Conservation (phyloP, 2,329 filamentous ascomycete species). For the Hymenoscyphus scutula region DNA sequence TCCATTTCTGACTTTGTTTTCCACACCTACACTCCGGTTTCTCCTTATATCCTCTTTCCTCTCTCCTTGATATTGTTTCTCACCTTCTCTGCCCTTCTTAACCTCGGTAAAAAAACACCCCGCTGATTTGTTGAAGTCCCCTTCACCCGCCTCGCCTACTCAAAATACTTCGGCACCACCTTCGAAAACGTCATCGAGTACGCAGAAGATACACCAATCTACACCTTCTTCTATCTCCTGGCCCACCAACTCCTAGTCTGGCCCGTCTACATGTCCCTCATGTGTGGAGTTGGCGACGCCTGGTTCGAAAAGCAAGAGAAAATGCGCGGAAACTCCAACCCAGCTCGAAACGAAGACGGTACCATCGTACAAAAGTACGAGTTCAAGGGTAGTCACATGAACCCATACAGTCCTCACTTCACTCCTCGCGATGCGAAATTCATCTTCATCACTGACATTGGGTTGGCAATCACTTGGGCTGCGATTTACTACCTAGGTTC, state of each 20-base stretch:
- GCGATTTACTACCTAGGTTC: constrained; percentile 62
- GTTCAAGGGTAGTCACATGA: constrained; percentile 61
- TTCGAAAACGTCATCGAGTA: constrained; percentile 38
- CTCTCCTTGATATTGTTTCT: no score
- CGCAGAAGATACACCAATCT: constrained; percentile 71
- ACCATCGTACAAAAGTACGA: constrained; percentile 59
- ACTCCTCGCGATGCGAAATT: constrained; percentile 87
- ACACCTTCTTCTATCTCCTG: constrained; percentile 71
- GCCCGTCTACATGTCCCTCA: constrained; percentile 86
- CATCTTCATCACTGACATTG: constrained; percentile 83
- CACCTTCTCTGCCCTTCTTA: background rate
- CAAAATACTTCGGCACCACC: constrained; percentile 37
- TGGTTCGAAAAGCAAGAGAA: constrained; percentile 87
- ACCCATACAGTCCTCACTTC: constrained; percentile 82
- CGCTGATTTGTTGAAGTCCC: constrained; percentile 80
- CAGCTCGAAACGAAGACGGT: constrained; percentile 73
- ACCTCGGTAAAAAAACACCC: background rate
- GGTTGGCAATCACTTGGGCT: constrained; percentile 61
- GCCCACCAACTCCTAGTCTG: constrained; percentile 88
- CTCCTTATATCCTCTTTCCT: no score
- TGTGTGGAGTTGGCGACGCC: constrained; percentile 89
- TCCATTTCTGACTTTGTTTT: no score
- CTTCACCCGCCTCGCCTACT: constrained; percentile 80
- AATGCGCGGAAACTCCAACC: constrained; percentile 89
- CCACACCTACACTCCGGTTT: no score